Conservation (phyloP, 768 basidiomycete species). For the Mycena haematopus region DNA sequence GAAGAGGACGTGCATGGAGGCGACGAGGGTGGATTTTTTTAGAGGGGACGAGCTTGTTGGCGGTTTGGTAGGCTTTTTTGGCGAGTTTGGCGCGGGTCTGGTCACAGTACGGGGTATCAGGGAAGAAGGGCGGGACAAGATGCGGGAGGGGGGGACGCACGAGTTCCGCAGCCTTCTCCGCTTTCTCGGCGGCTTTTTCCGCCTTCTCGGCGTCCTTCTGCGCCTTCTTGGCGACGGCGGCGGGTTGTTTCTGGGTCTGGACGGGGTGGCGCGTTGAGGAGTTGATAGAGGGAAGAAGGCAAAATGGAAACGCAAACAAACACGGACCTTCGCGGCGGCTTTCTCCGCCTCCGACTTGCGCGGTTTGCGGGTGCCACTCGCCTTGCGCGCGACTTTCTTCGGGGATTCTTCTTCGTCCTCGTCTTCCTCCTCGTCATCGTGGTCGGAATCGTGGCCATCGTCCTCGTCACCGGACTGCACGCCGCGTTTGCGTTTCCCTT, state of each 20-base stretch:
- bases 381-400: slow-evolving; percentile 21
- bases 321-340: slow-evolving; percentile 16
- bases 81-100: slow-evolving; percentile 17
- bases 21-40: slow-evolving; percentile 22
- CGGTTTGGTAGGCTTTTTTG: slow-evolving; percentile 15
- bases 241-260: slow-evolving; percentile 16
- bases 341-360: slow-evolving; percentile 26
- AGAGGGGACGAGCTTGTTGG: slow-evolving; percentile 29
- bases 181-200: slow-evolving; percentile 6
- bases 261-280: too few relatives aligned
- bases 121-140: too few relatives aligned
- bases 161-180: too few relatives aligned
- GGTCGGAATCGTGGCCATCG: not conserved
- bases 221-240: slow-evolving; percentile 19
- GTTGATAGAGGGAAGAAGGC: too few relatives aligned
- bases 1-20: slow-evolving; percentile 26
- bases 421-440: not conserved
- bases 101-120: not conserved
- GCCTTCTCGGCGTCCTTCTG: slow-evolving; percentile 17
- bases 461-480: too few relatives aligned
- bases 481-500: slow-evolving; percentile 27
- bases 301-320: not conserved
- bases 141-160: too few relatives aligned
- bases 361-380: slow-evolving; percentile 18
- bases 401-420: slow-evolving; percentile 21